Evolutionary conservation across 2,329 filamentous ascomycete genomes (phyloP), one percentile per base, ranked within the genome.

Genomic region (Botryotinia narcissicola): DNA sequence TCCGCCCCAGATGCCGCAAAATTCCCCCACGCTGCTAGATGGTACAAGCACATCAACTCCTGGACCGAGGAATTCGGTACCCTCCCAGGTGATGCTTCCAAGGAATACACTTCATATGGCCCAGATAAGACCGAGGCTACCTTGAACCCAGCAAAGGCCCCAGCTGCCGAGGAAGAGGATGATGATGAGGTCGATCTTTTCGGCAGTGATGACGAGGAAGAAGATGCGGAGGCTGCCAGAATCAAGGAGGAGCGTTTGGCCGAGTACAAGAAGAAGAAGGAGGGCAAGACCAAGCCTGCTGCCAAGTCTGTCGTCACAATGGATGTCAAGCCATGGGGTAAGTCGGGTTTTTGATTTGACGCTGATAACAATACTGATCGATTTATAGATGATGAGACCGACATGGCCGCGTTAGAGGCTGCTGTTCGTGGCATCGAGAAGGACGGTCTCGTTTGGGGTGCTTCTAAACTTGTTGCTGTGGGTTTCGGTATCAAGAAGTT

Each of bases 401-500:
- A 97, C 85, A 94, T 98, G 90, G 88, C 86, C 79, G 89, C 89
- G 80, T 87, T 99, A 75, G 94, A 97, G 87, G 87, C 85, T 46
- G 87, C 91, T 77, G 95, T 98, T 80, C 92, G 94, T 81, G 84
- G 86, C 78, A 95, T 98, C 80, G 90, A 95, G 85, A 90, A 92
- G 88, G 95, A 98, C 68, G 96, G 96, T 86, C 93, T 99, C 76
- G 91, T 97, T 77, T 99, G 96, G 96, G 95, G 95, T 90, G 90
- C 88, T 78, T 95, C 93, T 84, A 93, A 96, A 88, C 87, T 97
- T 78, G 91, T 97, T 70, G 84, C 95, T 78, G 91, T 99, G 81
- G 95, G 95, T 82, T 99, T 93, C 89, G 96, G 96, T 88, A 97
- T 99, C 88, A 96, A 93, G 89, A 98, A 98, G 90, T 91, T 99